Conservation (phyloP, 495 filamentous ascomycete genomes). For the Penicillium simplicissimum region DNA sequence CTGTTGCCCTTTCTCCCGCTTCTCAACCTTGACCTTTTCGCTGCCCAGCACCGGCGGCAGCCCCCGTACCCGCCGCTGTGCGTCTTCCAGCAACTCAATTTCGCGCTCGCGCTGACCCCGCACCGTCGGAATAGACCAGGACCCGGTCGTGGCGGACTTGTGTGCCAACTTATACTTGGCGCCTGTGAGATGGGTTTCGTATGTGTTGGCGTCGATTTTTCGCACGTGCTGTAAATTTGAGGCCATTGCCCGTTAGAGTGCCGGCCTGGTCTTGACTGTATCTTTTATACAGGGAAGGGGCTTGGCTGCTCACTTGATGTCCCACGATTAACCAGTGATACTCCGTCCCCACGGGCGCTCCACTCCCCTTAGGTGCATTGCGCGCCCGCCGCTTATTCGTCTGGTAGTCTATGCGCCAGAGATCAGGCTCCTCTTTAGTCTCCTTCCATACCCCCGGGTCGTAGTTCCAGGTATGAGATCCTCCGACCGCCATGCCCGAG, state of each 20-base stretch:
- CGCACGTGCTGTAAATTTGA: constrained; percentile 40
- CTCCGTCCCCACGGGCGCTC: constrained; percentile 38
- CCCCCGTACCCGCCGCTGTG: constrained; percentile 30
- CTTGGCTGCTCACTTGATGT: constrained; percentile 30
- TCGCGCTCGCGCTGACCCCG: constrained; percentile 38
- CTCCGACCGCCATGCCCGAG: constrained; percentile 37
- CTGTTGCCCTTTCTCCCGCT: constrained; percentile 34
- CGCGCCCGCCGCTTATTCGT: constrained; percentile 33
- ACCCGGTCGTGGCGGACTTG: constrained; percentile 27
- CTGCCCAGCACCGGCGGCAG: constrained; percentile 34
- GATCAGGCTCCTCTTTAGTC: constrained; percentile 37
- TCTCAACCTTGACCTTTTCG: constrained; percentile 33
- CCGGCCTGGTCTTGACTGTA: too few species aligned
- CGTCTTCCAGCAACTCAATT: constrained; percentile 36
- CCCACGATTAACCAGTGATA: constrained; percentile 41
- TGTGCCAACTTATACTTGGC: constrained; percentile 43
- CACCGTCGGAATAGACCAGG: constrained; percentile 40
- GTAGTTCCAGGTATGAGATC: constrained; percentile 39
- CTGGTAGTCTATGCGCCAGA: constrained; percentile 36
- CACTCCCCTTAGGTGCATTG: constrained; percentile 33
- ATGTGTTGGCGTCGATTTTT: constrained; percentile 40
- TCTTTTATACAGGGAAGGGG: too few species aligned
- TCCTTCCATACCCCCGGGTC: constrained; percentile 36
- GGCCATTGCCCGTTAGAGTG: too few species aligned
- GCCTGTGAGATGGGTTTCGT: constrained; percentile 37